Evolutionary conservation across 1,284 basidiomycete genomes (phyloP), one percentile per base, ranked within the genome.

Genomic region (Golubevia sp.): DNA sequence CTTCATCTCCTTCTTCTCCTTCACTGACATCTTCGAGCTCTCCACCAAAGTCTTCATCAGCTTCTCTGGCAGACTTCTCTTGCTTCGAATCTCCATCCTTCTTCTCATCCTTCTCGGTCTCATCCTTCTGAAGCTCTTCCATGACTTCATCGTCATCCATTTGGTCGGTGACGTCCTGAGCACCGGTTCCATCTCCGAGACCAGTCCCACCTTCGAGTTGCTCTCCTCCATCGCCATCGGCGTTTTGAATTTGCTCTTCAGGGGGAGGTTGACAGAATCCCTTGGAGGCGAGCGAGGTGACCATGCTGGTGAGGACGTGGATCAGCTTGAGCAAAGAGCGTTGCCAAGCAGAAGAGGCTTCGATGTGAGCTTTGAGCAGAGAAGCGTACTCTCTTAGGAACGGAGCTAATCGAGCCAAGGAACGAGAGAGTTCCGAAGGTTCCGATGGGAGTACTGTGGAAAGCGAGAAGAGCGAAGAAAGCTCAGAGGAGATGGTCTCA

Each of bases 271-370:
- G 75, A 64, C 80, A 99, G 86, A 98, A 99, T 3, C 97, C 97
- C 79, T 95, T 89, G 56, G 88, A 88, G 1, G 91, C 90, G 8
- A 99, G 85, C 15, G 90, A 90, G 23, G 88, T 87, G 71, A 94
- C 86, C 30, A 93, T 86, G 26, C 90, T 89, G 72, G 89, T 91
- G 38, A 95, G 84, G 48, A 96, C 88, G 74, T 90, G 91, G 70
- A 89, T 87, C 64, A 99, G 87, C 84, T 97, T 97, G 87, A 95
- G 91, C 11, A 93, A 84, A 5, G 91, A 86, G 73, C 90, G 89
- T n/a, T 89, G 89, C 91, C 91, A 93, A 63, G 87, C 83, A 48
- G 86, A 85, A 55, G 73, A 67, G 18, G 73, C 58, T 6, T 64
- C 58, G n/a, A 71, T 25, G 34, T 79, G 76, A 0, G 90, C 90